Base-by-base conservation (phyloP, 75 land plant species). In the Isoetes taiwanensis region DNA sequence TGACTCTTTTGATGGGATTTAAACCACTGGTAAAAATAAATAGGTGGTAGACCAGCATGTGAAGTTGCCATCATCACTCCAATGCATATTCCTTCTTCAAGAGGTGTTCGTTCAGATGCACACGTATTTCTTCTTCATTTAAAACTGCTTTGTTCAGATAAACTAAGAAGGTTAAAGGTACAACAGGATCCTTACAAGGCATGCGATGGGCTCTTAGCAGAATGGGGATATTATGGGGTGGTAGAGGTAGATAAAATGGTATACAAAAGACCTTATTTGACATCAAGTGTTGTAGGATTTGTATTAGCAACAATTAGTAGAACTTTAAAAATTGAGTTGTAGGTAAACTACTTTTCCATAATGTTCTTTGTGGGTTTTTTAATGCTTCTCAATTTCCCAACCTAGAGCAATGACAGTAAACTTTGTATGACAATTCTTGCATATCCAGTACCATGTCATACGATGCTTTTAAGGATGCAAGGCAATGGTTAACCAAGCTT, bases 201-300 rank as follows among this genome's bases (percentile, higher is more conserved):
- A 10, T 79, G 91, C 67, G 96, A 89, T 54, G 83, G 78, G 53
- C 68, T 78, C 3, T 42, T 90, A 55, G 73, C 79, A n/a, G 83
- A 80, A 43, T 69, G 77, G 59, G 91, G 96, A 32, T 88, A 89
- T 31, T 90, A 90, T 48, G 50, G 54, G 32, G 73, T 90, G 68
- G 76, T 77, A 62, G 96, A 90, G 54, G 91, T 82, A 29, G 96
- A 82, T 72, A 84, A 85, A 20, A 82, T 90, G 96, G 96, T 90
- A 30, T 90, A 90, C 32, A 78, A 86, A 64, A 78, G 90, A 50
- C 96, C 96, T 37, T 90, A 90, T 40, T 88, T 90, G 14, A 79
- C 86, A 28, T 82, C 96, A 25, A 91, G 91, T 39, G 78, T 91
- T 37, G 74, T 91, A 43, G 96, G 96, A 16, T 90, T 85, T 72